Base-by-base conservation (phyloP, 1,284 basidiomycete genomes). In the Exobasidium cylindrosporum region DNA sequence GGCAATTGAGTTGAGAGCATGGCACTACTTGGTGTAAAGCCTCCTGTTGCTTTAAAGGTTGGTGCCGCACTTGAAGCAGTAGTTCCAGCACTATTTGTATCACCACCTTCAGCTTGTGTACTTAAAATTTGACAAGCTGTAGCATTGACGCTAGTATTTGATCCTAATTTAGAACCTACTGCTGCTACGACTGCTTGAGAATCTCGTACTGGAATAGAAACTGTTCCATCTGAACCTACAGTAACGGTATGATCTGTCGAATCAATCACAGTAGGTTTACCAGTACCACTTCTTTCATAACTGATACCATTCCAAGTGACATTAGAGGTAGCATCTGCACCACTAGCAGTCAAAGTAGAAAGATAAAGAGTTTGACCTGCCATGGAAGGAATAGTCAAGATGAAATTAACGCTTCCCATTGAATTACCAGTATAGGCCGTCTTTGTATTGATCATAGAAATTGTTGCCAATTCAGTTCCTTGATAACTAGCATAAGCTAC, bases 261-360 rank as follows among this genome's bases (percentile, higher is more conserved):
- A 52, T 69, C 64, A 49, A 69, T 62, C 26, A 57, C 60, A 23
- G 40, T 46, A 11, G 71, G 63, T 26, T 54, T 52, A 7, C 71
- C 71, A 45, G 11, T 67, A 40, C 61, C 56, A 28, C 55, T 62
- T 28, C 26, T 26, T 56, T 71, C 69, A 64, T 68, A 73, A 52
- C 65, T 67, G 63, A 71, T 66, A 30, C 71, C 71, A 57, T 73
- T 73, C 69, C 69, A 73, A 29, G 57, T 59, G 4, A 66, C 62
- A 54, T 69, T 66, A 24, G n/a, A 10, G n/a, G 62, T 67, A 5
- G 69, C 57, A 31, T 73, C 71, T 28, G 60, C 60, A n/a, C 69
- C 67, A 13, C 57, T 49, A 23, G 69, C 69, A 7, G 63, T 66
- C 21, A 73, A 61, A 11, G 29, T 44, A 4, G 67, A 63, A 29